phyloP scores from a whole-genome alignment of 345 rosid species.

The Kernera saxatilis region DNA sequence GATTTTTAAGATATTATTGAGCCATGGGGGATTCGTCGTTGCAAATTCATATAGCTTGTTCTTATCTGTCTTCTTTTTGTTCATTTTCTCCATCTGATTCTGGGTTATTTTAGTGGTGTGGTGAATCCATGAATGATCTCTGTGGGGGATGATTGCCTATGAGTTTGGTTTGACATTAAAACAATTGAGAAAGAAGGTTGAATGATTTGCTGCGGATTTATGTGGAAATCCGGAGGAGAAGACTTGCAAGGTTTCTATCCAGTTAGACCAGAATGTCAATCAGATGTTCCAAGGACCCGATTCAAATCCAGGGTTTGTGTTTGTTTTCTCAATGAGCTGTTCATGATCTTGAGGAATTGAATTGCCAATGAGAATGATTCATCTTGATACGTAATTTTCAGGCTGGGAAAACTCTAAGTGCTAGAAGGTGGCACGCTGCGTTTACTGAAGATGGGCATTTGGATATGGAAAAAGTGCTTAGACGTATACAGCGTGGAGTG shows the following conservation, averaged over 20 bases:
- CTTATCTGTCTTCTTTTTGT: not conserved
- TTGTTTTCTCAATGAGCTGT: not conserved
- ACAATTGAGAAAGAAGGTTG: constrained; percentile 4
- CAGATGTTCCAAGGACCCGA: constrained; percentile 65
- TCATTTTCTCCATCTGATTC: not conserved
- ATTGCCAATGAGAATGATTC: not conserved
- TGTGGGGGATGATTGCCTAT: constrained; percentile 1
- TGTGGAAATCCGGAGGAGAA: constrained; percentile 47
- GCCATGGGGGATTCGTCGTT: not conserved
- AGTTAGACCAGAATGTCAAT: constrained; percentile 57
- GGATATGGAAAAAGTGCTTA: constrained; percentile 81
- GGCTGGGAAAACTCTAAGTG: constrained; percentile 92
- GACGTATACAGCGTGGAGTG: constrained; percentile 92
- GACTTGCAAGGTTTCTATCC: constrained; percentile 76
- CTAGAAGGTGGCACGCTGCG: constrained; percentile 86
- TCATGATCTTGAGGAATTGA: not conserved
- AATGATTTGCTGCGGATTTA: constrained; percentile 39
- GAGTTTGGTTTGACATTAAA: not conserved
- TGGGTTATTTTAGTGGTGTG: not conserved
- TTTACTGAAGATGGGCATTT: constrained; percentile 78
- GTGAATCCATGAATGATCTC: not conserved
- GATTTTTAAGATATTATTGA: not conserved
- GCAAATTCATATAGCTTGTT: not conserved
- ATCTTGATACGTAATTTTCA: constrained; percentile 9
- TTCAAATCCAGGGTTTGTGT: constrained; percentile 62